Evolutionary conservation across 176 grass and related monocot species (phyloP).

Genomic region (Guadua angustifolia): DNA sequence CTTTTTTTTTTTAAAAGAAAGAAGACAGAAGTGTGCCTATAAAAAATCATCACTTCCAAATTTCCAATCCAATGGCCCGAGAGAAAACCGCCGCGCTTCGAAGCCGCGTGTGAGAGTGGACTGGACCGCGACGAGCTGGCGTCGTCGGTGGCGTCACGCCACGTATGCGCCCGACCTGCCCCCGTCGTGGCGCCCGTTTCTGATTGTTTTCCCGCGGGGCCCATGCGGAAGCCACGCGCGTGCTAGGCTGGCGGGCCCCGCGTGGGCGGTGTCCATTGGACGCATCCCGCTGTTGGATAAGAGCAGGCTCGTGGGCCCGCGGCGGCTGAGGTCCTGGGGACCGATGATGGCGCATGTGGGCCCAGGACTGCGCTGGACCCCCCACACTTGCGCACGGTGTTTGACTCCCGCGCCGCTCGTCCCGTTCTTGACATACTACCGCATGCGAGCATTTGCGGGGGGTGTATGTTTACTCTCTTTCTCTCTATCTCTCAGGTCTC

Average conservation of each 20-base stretch:
- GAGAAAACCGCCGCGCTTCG: background rate
- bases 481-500: no score
- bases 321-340: slow-evolving; percentile 16
- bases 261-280: slow-evolving; percentile 39
- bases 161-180: slow-evolving; percentile 1
- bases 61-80: background rate
- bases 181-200: background rate
- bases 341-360: background rate
- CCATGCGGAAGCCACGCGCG: background rate
- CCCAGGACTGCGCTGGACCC: background rate
- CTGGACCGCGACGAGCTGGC: slow-evolving; percentile 43
- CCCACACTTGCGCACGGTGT: background rate
- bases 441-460: background rate
- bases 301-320: background rate
- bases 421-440: background rate
- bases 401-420: background rate
- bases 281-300: slow-evolving; percentile 18
- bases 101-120: background rate
- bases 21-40: no score
- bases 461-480: no score
- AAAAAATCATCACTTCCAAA: background rate
- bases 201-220: background rate
- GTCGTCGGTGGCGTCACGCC: slow-evolving; percentile 38
- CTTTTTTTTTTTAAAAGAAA: no score
- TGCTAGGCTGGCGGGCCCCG: background rate